These are phyloP conservation scores for Auricularia auricula-judae DNA, from an alignment of 768 basidiomycete genomes.

Conservation along the genomic window DNA sequence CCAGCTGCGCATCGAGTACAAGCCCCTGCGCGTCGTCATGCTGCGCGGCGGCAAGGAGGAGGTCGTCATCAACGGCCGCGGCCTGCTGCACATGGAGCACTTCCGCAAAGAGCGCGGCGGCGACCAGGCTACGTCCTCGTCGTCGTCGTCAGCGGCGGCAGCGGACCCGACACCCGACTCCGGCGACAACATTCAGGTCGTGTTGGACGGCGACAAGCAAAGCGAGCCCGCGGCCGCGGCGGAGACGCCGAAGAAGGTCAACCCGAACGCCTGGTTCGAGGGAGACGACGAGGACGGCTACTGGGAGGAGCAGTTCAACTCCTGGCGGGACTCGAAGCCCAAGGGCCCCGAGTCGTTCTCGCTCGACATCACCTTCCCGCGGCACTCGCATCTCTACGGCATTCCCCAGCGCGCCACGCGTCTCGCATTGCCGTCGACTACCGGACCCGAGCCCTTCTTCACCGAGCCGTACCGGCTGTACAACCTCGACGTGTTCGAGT, in stretches of 20 bases:
- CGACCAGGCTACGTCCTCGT: slow-evolving; percentile 22
- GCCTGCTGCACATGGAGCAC: slow-evolving; percentile 96
- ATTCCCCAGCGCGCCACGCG: slow-evolving; percentile 94
- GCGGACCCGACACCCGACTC: slow-evolving; percentile 9
- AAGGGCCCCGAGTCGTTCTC: slow-evolving; percentile 95
- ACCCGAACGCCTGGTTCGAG: slow-evolving; percentile 62
- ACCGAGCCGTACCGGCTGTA: slow-evolving; percentile 90
- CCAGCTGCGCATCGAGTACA: slow-evolving; percentile 59
- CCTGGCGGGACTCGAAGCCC: slow-evolving; percentile 90
- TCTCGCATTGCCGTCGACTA: slow-evolving; percentile 79
- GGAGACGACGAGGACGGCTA: slow-evolving; percentile 71
- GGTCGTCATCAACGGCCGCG: slow-evolving; percentile 79
- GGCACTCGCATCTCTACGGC: slow-evolving; percentile 84
- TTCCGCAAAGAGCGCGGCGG: slow-evolving; percentile 47
- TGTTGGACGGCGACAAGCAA: slow-evolving; percentile 10
- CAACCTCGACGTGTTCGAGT: slow-evolving; percentile 95
- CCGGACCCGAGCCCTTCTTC: slow-evolving; percentile 65
- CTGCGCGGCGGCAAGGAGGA: slow-evolving; percentile 68
- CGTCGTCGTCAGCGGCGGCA: background rate
- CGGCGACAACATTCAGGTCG: slow-evolving; percentile 10
- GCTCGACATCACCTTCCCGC: slow-evolving; percentile 88
- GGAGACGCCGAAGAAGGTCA: background rate
- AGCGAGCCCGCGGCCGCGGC: no score
- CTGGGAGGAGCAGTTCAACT: slow-evolving; percentile 82
- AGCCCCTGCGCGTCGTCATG: slow-evolving; percentile 67